These are phyloP conservation scores for Tulasnella sp. DNA, from an alignment of 768 basidiomycete species.

Conservation along the genomic window DNA sequence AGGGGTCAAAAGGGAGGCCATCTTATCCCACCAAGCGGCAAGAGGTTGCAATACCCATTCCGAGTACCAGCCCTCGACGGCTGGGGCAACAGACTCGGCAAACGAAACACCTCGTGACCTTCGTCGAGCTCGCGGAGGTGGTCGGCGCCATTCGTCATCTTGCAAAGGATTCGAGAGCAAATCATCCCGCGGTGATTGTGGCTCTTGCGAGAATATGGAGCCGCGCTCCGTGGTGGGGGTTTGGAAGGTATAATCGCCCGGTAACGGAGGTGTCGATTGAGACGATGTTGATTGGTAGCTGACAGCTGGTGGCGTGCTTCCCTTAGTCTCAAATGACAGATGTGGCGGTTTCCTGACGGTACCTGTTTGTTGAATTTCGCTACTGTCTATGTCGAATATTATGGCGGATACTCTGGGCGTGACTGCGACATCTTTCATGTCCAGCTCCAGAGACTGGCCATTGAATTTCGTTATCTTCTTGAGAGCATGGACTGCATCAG, in stretches of 20 bases:
- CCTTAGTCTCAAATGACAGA: not conserved
- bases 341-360: not conserved
- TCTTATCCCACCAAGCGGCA: conserved; percentile 56
- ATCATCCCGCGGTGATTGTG: not conserved
- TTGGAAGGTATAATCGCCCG: conserved; percentile 22
- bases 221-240: conserved; percentile 20
- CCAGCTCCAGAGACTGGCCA: conserved; percentile 56
- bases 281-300: not conserved
- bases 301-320: not conserved
- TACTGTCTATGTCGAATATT: not conserved
- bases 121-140: not conserved
- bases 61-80: not conserved
- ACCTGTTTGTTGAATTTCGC: not conserved
- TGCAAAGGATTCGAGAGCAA: not conserved
- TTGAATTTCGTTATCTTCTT: conserved; percentile 82
- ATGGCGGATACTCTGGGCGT: not conserved
- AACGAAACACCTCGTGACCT: not conserved
- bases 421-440: conserved; percentile 56
- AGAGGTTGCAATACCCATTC: conserved; percentile 44
- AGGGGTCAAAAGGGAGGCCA: conserved; percentile 58
- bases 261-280: not conserved
- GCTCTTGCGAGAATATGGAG: not conserved
- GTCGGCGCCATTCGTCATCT: not conserved
- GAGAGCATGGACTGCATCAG: conserved; percentile 75
- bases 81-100: not conserved